Evolutionary conservation across 164 flowering plant species (phyloP), one percentile per base, ranked within the genome.

Genomic region (Macadamia tetraphylla): DNA sequence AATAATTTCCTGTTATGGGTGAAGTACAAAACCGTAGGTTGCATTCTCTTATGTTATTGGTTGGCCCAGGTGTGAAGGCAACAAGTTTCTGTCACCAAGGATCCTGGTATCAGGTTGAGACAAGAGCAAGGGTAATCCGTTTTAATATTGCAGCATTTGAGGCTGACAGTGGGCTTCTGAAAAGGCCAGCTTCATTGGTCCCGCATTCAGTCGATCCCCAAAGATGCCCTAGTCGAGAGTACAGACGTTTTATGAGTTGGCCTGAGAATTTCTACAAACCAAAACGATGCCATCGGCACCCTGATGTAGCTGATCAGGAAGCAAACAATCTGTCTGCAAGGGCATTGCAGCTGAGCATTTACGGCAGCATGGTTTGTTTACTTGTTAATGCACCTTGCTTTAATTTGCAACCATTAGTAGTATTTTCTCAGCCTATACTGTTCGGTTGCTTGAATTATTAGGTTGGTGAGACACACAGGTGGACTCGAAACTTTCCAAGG

Each of bases 161-260:
- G 76, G 74, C 84, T 29, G 81, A 83, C 17, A 70, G 70, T 30
- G 30, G 61, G 29, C 81, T 85, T 9, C 77, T 30, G 58, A 46
- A 11, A 46, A 77, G 83, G 74, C 57, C 86, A 29, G 73, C 90
- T 35, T 89, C 90, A 12, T 73, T 78, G 60, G 6, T 84, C 49
- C 73, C 83, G 10, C 84, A 73, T 65, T 69, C 86, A 13, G 75
- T 42, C 64, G 91, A 91, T 64, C 88, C 78, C 58, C 72, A 82
- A 43, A 78, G 81, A 73, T 60, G 81, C 43, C 73, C 71, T 46
- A 81, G 73, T 70, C 76, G 80, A 74, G 95, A 93, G 70, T 90
- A 84, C 44, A 57, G 80, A 59, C 86, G 87, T 68, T 82, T 91
- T n/a, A 80, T 91, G 94, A 88, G 93, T 78, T 94, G 96, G 92